These are phyloP conservation scores for Russula ochroleuca DNA, from an alignment of 768 basidiomycete species.

Conservation along the genomic window DNA sequence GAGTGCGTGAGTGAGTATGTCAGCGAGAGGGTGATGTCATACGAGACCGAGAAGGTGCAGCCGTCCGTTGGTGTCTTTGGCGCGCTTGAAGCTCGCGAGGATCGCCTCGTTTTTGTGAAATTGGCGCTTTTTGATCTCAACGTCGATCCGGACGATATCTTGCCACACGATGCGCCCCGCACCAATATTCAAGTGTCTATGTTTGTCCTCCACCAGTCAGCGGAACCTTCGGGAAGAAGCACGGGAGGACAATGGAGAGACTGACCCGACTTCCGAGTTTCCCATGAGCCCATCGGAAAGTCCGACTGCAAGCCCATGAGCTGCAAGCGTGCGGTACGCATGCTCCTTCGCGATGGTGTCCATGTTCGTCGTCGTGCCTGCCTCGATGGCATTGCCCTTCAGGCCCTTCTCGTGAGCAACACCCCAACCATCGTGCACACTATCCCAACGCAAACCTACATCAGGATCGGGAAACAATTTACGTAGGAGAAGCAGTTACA, in stretches of 20 bases:
- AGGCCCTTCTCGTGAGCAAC: conserved; percentile 60
- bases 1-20: neutral
- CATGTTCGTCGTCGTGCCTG: conserved; percentile 84
- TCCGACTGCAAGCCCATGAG: conserved; percentile 90
- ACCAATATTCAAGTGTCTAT: conserved; percentile 91
- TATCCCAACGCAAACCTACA: conserved; percentile 31
- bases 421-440: conserved; percentile 97
- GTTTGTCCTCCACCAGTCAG: conserved; percentile 6
- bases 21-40: conserved; percentile 19
- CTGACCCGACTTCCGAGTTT: conserved; percentile 95
- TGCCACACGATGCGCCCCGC: conserved; percentile 97
- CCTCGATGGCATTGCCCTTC: conserved; percentile 86
- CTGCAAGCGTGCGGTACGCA: conserved; percentile 65
- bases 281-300: conserved; percentile 95
- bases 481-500: conserved; percentile 42
- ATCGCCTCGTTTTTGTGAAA: conserved; percentile 79
- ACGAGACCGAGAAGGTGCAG: conserved; percentile 88
- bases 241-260: conserved; percentile 20
- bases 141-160: conserved; percentile 94
- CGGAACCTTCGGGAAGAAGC: neutral
- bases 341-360: conserved; percentile 77
- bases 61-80: conserved; percentile 78
- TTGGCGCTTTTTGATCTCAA: conserved; percentile 80
- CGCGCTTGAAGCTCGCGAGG: conserved; percentile 65
- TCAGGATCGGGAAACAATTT: neutral